Conservation (phyloP, 371 early-diverging fungal genomes). For the Mucor plumbeus region DNA sequence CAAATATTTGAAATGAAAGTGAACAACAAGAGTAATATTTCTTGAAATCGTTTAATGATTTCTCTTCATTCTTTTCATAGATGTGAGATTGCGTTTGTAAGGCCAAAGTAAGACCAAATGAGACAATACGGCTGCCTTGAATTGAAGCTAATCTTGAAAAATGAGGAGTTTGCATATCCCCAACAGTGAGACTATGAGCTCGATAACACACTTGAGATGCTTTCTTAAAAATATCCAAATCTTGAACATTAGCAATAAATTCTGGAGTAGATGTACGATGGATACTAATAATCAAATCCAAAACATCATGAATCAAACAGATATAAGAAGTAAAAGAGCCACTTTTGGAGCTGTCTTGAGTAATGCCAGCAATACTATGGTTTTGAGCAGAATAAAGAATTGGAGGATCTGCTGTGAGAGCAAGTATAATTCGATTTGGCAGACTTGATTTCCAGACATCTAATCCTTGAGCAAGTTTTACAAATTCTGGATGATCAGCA, state of each 20-base stretch:
- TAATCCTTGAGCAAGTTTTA: slow-evolving; percentile 2
- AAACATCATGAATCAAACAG: slow-evolving; percentile 21
- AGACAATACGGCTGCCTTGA: slow-evolving; percentile 25
- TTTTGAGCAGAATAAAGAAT: slow-evolving; percentile 1
- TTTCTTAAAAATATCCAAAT: slow-evolving; percentile 5
- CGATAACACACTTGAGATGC: slow-evolving; percentile 12
- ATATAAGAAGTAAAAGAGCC: slow-evolving; percentile 17
- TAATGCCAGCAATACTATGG: neutral
- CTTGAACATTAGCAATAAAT: neutral
- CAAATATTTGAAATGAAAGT: slow-evolving; percentile 22
- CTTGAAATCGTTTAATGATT: neutral
- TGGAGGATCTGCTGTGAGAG: slow-evolving; percentile 2
- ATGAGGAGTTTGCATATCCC: slow-evolving; percentile 8
- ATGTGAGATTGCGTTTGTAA: slow-evolving; percentile 16
- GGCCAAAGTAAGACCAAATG: slow-evolving; percentile 25
- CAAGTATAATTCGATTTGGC: slow-evolving; percentile 7
- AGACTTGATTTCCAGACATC: slow-evolving; percentile 17
- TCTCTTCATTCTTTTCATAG: neutral
- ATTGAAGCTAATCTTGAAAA: slow-evolving; percentile 21
- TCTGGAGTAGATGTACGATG: slow-evolving; percentile 6
- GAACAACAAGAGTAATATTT: slow-evolving; percentile 2
- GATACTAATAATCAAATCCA: slow-evolving; percentile 17
- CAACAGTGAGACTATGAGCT: slow-evolving; percentile 12
- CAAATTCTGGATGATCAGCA: slow-evolving; percentile 10
- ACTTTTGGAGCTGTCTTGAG: slow-evolving; percentile 1